Percentiles rank a stretch among this genome's conserved stretches.
Evolutionary conservation across 2,329 filamentous ascomycete genomes (phyloP).

Genomic region (Madurella fahalii): DNA sequence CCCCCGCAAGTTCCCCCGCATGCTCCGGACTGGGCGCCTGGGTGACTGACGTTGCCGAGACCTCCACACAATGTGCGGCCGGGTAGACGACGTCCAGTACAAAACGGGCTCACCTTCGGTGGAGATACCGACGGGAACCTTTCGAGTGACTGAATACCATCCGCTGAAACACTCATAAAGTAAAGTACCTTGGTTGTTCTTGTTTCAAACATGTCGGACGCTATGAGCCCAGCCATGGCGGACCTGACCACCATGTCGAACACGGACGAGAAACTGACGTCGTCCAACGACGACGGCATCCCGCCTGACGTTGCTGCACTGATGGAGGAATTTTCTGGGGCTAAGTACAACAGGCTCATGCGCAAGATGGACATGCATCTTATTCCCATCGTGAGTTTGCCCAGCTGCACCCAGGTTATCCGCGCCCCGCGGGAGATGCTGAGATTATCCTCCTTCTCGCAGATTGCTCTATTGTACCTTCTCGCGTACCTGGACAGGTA

Average conservation of each 20-base stretch:
- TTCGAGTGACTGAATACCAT: background rate
- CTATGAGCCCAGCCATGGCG: background rate
- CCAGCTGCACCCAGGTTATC: background rate
- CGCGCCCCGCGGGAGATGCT: background rate
- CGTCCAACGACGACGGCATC: background rate
- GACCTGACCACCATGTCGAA: background rate
- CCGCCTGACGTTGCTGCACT: background rate
- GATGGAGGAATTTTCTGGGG: background rate
- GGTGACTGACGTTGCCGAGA: background rate
- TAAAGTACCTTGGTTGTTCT: background rate
- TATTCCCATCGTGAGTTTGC: slow-evolving; percentile 1
- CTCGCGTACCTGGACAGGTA: background rate
- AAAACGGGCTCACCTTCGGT: background rate
- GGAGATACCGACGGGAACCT: background rate
- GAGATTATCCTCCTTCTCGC: background rate
- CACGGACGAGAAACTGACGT: background rate
- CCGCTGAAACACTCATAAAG: background rate
- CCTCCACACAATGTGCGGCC: background rate
- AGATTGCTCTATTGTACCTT: slow-evolving; percentile 1
- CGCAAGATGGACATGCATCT: background rate
- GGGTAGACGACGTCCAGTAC: background rate
- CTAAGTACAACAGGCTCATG: slow-evolving; percentile 1
- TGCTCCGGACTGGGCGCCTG: background rate
- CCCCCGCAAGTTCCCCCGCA: background rate
- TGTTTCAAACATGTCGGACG: background rate